These are phyloP conservation scores for Termitomyces sp. DNA, from an alignment of 768 basidiomycete species.

Conservation along the genomic window DNA sequence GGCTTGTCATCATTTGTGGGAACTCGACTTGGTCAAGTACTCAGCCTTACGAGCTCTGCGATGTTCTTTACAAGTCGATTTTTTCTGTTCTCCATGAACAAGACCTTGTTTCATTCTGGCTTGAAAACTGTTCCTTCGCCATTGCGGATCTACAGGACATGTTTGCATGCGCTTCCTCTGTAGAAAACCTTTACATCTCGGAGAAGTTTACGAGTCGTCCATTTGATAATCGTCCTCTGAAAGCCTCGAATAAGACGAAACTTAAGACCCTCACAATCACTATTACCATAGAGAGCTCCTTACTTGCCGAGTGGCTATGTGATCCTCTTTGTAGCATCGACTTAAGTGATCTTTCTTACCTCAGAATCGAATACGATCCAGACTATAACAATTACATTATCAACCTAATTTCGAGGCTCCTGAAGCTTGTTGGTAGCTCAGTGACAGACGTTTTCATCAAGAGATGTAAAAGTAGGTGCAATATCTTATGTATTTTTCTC, in stretches of 20 bases:
- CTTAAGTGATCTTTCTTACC: neutral
- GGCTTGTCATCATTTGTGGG: neutral
- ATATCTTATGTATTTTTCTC: neutral
- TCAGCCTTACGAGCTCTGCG: conserved; percentile 4
- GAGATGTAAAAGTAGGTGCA: neutral
- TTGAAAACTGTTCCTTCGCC: conserved; percentile 4
- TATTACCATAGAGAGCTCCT: neutral
- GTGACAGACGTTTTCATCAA: neutral
- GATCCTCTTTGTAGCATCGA: conserved; percentile 7
- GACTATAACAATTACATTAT: neutral
- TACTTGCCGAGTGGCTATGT: conserved; percentile 6
- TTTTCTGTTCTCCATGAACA: neutral
- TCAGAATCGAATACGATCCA: conserved; percentile 2
- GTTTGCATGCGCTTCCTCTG: neutral
- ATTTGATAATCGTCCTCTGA: neutral
- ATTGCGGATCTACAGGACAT: conserved; percentile 1
- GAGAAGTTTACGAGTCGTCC: conserved; percentile 1
- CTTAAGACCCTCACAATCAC: neutral
- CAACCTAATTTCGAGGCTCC: neutral
- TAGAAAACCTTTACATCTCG: neutral
- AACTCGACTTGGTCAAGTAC: conserved; percentile 3
- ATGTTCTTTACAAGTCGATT: neutral
- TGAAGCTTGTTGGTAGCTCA: neutral
- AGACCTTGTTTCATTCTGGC: neutral
- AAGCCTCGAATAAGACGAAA: neutral